phyloP scores from a whole-genome alignment of 805 yeast species.

The Wickerhamiella occidentalis region DNA sequence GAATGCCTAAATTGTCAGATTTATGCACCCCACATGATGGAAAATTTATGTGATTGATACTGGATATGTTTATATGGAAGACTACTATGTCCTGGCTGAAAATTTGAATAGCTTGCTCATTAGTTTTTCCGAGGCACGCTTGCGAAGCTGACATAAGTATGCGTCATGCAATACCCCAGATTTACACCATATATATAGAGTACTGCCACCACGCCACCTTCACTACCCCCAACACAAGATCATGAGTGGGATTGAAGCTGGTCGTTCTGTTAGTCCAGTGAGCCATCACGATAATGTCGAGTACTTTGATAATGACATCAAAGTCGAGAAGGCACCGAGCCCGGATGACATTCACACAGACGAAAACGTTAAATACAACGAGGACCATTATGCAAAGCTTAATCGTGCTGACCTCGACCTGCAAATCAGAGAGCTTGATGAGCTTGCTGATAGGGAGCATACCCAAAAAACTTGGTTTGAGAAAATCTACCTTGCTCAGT shows the following conservation, averaged over 20 bases:
- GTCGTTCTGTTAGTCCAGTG: neutral
- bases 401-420: slow-evolving; percentile 9
- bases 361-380: neutral
- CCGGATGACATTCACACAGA: neutral
- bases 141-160: neutral
- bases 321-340: neutral
- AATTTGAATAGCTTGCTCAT: too few species aligned
- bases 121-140: neutral
- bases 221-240: neutral
- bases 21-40: neutral
- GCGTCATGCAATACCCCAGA: slow-evolving; percentile 6
- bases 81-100: too few species aligned
- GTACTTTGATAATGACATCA: slow-evolving; percentile 6
- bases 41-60: neutral
- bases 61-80: too few species aligned
- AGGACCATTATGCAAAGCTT: slow-evolving; percentile 9
- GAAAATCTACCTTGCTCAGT: slow-evolving; percentile 6
- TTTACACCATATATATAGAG: neutral
- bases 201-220: too few species aligned
- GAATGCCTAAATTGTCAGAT: neutral
- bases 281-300: slow-evolving; percentile 6
- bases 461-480: neutral
- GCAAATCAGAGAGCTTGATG: slow-evolving; percentile 8
- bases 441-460: slow-evolving; percentile 6
- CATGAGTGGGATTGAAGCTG: neutral